These are phyloP conservation scores for Coemansia sp. DNA, from an alignment of 192 early-diverging fungal species.

Conservation along the genomic window DNA sequence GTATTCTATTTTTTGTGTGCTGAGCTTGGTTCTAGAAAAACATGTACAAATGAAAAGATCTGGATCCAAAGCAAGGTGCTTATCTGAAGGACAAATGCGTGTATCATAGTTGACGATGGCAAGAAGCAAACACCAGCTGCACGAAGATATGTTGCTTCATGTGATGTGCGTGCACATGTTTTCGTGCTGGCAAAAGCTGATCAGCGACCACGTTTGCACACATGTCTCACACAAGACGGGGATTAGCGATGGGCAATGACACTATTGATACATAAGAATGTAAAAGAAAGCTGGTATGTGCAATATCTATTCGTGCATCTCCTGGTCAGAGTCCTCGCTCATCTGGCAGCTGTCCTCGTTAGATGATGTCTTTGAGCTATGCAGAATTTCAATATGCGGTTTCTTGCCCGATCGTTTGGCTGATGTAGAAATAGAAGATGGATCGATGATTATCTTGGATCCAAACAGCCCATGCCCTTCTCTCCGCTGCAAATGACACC, in stretches of 20 bases:
- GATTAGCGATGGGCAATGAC: neutral
- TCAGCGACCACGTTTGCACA: neutral
- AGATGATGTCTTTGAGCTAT: neutral
- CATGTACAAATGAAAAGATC: too few relatives aligned
- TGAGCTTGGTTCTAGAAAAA: too few relatives aligned
- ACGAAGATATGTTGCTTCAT: slow-evolving; percentile 1
- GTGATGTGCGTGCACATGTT: neutral
- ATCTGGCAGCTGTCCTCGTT: neutral
- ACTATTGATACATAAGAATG: slow-evolving; percentile 6
- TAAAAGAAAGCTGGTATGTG: neutral
- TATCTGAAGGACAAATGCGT: neutral
- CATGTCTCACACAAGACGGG: neutral
- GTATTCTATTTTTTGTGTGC: neutral
- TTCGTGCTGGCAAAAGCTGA: too few relatives aligned
- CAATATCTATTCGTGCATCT: neutral
- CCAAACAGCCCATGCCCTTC: neutral
- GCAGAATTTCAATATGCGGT: slow-evolving; percentile 15
- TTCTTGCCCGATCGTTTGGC: neutral
- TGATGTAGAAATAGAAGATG: neutral
- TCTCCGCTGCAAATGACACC: neutral
- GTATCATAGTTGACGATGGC: neutral
- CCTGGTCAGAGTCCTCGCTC: slow-evolving; percentile 2
- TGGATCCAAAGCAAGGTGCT: neutral
- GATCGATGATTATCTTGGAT: slow-evolving; percentile 12
- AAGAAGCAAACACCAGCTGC: neutral